Conservation (phyloP, 345 rosid species). For the Ceriops zippeliana region DNA sequence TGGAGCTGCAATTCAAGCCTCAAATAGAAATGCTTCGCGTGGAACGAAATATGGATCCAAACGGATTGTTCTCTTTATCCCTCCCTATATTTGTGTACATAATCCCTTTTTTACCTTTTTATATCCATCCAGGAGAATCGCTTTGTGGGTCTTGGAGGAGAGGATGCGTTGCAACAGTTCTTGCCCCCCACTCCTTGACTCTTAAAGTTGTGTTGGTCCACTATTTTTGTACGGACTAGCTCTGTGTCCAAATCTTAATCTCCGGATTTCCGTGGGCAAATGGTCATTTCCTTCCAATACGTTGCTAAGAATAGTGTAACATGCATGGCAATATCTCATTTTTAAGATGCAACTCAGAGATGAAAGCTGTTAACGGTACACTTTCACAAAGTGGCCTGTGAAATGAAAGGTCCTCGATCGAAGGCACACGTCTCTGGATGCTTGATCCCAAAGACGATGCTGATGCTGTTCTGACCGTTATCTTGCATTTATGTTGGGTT, state of each 20-base stretch:
- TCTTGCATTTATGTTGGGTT: too few species aligned
- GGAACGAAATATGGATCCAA: background rate
- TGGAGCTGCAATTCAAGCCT: slow-evolving; percentile 82
- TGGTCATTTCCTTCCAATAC: too few species aligned
- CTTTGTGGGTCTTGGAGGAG: slow-evolving; percentile 46
- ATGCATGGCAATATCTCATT: too few species aligned
- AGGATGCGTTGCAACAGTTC: slow-evolving; percentile 36
- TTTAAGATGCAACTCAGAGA: too few species aligned
- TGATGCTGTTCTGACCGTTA: too few species aligned
- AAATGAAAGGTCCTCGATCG: too few species aligned
- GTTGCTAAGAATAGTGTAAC: too few species aligned
- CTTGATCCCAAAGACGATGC: too few species aligned
- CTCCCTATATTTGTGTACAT: slow-evolving; percentile 11
- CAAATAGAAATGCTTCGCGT: slow-evolving; percentile 29
- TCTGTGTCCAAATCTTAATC: background rate
- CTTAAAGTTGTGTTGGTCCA: background rate
- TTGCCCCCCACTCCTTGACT: slow-evolving; percentile 21
- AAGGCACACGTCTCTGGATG: too few species aligned
- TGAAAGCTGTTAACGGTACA: too few species aligned
- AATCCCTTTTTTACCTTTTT: slow-evolving; percentile 3
- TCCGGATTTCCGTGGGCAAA: too few species aligned
- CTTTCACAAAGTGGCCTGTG: too few species aligned
- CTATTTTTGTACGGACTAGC: background rate
- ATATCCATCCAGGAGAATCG: background rate
- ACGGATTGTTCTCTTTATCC: background rate